Percentiles rank a stretch among this genome's conserved stretches.
Evolutionary conservation across 208 protist genomes (phyloP).

Genomic region (Phytomonas sp.): DNA sequence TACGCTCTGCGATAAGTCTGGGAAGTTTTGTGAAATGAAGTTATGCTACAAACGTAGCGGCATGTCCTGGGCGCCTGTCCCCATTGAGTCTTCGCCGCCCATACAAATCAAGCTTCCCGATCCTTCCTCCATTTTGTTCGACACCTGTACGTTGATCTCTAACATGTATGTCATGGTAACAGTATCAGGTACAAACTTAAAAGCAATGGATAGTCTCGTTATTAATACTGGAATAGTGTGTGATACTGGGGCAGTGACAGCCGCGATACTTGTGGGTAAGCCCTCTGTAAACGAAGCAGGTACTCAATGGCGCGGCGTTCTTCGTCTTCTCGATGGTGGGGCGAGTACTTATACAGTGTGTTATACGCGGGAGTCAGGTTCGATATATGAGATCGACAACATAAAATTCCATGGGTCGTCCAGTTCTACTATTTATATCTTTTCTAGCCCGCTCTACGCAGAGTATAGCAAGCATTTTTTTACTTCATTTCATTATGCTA

Average conservation of each 20-base stretch:
- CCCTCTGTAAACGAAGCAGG: conserved; percentile 24
- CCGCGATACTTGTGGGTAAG: conserved; percentile 13
- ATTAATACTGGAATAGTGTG: conserved; percentile 33
- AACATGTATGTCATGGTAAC: conserved; percentile 80
- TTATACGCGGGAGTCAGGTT: conserved; percentile 42
- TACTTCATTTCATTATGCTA: conserved; percentile 19
- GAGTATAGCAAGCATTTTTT: conserved; percentile 42
- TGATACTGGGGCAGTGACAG: conserved; percentile 20
- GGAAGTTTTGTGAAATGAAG: conserved; percentile 49
- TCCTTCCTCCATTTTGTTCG: conserved; percentile 53
- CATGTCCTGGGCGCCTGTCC: conserved; percentile 69
- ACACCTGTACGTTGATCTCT: conserved; percentile 48
- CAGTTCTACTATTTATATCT: conserved; percentile 29
- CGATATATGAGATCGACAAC: conserved; percentile 52
- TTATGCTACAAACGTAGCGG: conserved; percentile 74
- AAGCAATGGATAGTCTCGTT: conserved; percentile 28
- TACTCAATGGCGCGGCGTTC: conserved; percentile 59
- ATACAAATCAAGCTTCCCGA: conserved; percentile 56
- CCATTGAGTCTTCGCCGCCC: conserved; percentile 18
- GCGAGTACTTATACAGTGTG: conserved; percentile 46
- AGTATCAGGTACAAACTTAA: conserved; percentile 46
- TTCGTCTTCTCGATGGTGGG: conserved; percentile 52
- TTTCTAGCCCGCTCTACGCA: conserved; percentile 56
- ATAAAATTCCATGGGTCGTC: conserved; percentile 28
- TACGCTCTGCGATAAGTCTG: conserved; percentile 41